phyloP scores from a whole-genome alignment of 202 grass and related monocot species.

The Musa balbisiana region DNA sequence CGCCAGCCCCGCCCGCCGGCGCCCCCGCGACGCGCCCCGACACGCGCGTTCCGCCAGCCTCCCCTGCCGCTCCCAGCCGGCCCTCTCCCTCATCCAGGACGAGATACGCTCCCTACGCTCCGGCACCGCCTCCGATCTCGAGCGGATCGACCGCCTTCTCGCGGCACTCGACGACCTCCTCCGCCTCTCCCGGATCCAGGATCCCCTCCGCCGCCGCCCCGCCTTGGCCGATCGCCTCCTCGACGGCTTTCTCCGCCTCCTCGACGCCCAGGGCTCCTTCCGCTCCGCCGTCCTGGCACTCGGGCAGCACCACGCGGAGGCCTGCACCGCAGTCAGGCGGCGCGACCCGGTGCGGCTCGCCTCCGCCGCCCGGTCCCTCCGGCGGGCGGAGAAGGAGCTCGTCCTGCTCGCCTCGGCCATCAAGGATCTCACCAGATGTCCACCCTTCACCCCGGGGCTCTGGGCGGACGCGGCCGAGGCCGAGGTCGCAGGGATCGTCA shows the following conservation, averaged over 20 bases:
- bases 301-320: conserved; percentile 36
- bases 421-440: conserved; percentile 2
- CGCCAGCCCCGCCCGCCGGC: neutral
- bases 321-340: conserved; percentile 42
- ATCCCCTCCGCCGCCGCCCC: conserved; percentile 4
- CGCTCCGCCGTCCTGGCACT: conserved; percentile 30
- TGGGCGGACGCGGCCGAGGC: conserved; percentile 20
- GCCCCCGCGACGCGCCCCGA: conserved; percentile 6
- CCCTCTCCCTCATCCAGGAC: conserved; percentile 39
- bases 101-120: conserved; percentile 38
- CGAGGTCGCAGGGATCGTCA: conserved; percentile 34
- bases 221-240: conserved; percentile 31
- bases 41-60: conserved; percentile 52
- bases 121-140: conserved; percentile 17
- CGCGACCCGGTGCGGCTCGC: conserved; percentile 27
- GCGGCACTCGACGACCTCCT: conserved; percentile 49
- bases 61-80: conserved; percentile 40
- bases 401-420: conserved; percentile 23
- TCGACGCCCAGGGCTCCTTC: conserved; percentile 64
- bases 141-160: conserved; percentile 38
- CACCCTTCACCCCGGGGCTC: neutral
- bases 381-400: conserved; percentile 40
- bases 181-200: conserved; percentile 27
- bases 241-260: conserved; percentile 51
- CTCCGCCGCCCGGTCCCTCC: conserved; percentile 31